phyloP scores from a whole-genome alignment of 1,284 basidiomycete species.

The Cystobasidium pallidum region DNA sequence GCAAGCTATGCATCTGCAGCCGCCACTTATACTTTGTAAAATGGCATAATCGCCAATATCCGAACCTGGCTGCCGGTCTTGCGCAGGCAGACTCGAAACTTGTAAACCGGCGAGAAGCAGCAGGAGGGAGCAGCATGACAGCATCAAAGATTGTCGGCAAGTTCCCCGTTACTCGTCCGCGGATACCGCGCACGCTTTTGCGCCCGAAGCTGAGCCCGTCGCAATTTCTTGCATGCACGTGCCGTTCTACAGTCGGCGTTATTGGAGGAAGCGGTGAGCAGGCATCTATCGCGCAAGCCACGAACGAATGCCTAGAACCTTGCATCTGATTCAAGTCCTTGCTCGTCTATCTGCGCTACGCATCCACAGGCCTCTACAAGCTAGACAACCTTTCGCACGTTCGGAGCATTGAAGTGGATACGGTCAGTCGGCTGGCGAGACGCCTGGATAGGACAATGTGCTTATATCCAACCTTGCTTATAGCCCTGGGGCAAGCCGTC shows the following conservation, averaged over 20 bases:
- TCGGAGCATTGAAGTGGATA: constrained; percentile 65
- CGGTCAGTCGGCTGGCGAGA: constrained; percentile 51
- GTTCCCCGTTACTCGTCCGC: background rate
- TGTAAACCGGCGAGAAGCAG: no score
- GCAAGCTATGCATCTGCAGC: no score
- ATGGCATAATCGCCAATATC: no score
- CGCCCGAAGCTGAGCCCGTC: constrained; percentile 22
- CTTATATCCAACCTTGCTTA: constrained; percentile 53
- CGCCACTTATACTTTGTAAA: no score
- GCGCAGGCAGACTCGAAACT: background rate
- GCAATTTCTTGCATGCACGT: constrained; percentile 29
- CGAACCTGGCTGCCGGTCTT: background rate
- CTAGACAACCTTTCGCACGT: constrained; percentile 82
- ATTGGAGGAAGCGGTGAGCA: constrained; percentile 44
- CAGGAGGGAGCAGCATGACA: constrained; percentile 12
- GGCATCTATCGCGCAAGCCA: no score
- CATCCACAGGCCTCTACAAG: constrained; percentile 66
- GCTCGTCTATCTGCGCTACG: background rate
- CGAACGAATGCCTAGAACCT: no score
- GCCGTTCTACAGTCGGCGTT: constrained; percentile 36
- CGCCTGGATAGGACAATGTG: constrained; percentile 54
- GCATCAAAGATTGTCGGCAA: constrained; percentile 38
- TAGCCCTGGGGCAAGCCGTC: constrained; percentile 94
- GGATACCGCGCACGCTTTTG: background rate
- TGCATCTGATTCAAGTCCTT: background rate